Base-by-base conservation (phyloP, 345 rosid species). In the Trapa incisa region DNA sequence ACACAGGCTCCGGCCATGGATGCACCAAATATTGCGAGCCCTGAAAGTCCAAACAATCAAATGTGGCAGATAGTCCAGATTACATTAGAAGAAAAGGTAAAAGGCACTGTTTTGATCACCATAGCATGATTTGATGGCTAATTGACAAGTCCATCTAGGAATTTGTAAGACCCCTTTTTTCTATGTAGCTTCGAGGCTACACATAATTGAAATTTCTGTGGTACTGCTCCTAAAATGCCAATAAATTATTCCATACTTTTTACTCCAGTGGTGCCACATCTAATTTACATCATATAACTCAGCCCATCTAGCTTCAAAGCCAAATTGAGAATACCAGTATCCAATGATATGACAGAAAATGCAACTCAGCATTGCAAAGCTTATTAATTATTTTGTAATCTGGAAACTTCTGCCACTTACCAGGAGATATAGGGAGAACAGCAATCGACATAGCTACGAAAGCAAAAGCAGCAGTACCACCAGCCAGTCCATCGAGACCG, bases 1-100 rank as follows among this genome's bases (percentile, higher is more conserved):
- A 88, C 80, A 80, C 96, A 88, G 65, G 96, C 92, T 78, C 96
- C 98, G 4, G 96, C 97, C 98, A 93, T 90, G 5, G 97, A 83
- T 67, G 94, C 82, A 77, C 97, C 98, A 73, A 93, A 93, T 80
- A 90, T 66, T 50, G 92, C 82, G 54, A 93, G 86, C 67, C 85
- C 98, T 93, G 76, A 43, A 73, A 74, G 43, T 16, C 69, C 57
- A 71, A 68, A 58, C n/a, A 42, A 67, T 65, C 11, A 7, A 6
- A 56, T 10, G 37, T 42, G 5, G 56, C 47, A 6, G 53, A 62
- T 48, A 61, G 45, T 75, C 43, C 66, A 71, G 70, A 41, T 64
- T 35, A 1, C 61, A 22, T 16, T 43, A 39, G 3, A 22, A 22
- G 38, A 41, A 41, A 41, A 2, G 43, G 43, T 52, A 45, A 41